Evolutionary conservation across 306 rosid species (phyloP).

Genomic region (Dryas alaskensis): DNA sequence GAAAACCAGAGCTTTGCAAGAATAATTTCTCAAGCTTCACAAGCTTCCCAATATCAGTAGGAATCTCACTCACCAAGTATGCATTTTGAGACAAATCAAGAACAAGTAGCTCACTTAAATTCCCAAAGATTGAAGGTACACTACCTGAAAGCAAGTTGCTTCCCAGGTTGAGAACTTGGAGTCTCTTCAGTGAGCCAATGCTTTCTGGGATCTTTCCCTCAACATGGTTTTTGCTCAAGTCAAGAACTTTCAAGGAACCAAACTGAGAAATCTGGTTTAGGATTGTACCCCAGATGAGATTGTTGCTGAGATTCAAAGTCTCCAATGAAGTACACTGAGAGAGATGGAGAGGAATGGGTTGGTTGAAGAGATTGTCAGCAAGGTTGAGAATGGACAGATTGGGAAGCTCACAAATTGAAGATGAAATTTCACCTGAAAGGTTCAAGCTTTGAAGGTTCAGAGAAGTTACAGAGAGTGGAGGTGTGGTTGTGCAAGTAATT

Average conservation of each 20-base stretch:
- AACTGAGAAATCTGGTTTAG: slow-evolving; percentile 85
- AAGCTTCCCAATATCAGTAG: slow-evolving; percentile 66
- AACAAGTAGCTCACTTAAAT: slow-evolving; percentile 63
- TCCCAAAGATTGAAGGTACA: slow-evolving; percentile 55
- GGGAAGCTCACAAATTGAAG: slow-evolving; percentile 63
- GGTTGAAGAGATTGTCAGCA: slow-evolving; percentile 75
- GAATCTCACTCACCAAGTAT: slow-evolving; percentile 76
- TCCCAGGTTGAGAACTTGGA: slow-evolving; percentile 60
- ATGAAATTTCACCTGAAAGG: slow-evolving; percentile 84
- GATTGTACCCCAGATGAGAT: slow-evolving; percentile 91
- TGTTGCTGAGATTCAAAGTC: slow-evolving; percentile 79
- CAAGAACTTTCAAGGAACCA: slow-evolving; percentile 61
- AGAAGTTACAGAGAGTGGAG: slow-evolving; percentile 56
- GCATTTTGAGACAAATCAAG: slow-evolving; percentile 85
- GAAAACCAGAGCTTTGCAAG: slow-evolving; percentile 77
- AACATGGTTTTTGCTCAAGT: slow-evolving; percentile 67
- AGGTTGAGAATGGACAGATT: slow-evolving; percentile 66
- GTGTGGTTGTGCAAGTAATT: slow-evolving; percentile 45
- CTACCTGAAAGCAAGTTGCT: slow-evolving; percentile 77
- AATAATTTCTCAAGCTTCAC: slow-evolving; percentile 56
- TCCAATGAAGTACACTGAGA: slow-evolving; percentile 64
- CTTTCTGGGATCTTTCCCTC: slow-evolving; percentile 75
- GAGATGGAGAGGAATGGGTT: slow-evolving; percentile 94
- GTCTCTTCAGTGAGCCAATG: slow-evolving; percentile 60
- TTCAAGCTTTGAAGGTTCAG: slow-evolving; percentile 65